Percentiles rank a stretch among this genome's conserved stretches.
phyloP scores from a whole-genome alignment of 805 yeast species.

The Torulaspora delbrueckii region DNA sequence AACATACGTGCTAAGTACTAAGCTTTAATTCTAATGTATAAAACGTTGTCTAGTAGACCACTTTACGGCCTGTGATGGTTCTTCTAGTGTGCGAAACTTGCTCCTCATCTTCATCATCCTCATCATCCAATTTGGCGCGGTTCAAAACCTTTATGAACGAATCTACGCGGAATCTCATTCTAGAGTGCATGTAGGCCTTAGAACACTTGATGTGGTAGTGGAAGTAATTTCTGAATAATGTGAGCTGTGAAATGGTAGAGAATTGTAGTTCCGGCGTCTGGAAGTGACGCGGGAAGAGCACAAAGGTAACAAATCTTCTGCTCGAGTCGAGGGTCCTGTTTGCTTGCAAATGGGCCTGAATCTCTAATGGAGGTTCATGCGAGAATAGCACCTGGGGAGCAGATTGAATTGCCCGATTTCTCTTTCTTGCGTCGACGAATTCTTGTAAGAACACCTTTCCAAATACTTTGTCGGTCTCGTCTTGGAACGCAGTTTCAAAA shows the following conservation, averaged over 20 bases:
- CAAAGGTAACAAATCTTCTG: slow-evolving; percentile 54
- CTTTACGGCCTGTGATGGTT: slow-evolving; percentile 34
- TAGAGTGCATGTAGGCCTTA: slow-evolving; percentile 95
- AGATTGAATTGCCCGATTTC: slow-evolving; percentile 90
- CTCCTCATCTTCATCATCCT: slow-evolving; percentile 48
- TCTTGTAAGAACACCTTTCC: slow-evolving; percentile 89
- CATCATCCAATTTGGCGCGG: slow-evolving; percentile 92
- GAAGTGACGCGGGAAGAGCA: slow-evolving; percentile 83
- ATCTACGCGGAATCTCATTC: slow-evolving; percentile 94
- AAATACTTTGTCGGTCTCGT: slow-evolving; percentile 90
- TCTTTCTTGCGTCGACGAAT: slow-evolving; percentile 90
- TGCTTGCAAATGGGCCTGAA: slow-evolving; percentile 41
- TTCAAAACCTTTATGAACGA: slow-evolving; percentile 92
- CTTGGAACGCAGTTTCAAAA: slow-evolving; percentile 90
- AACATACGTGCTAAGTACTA: slow-evolving; percentile 1
- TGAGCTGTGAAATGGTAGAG: slow-evolving; percentile 70
- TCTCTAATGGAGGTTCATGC: slow-evolving; percentile 92
- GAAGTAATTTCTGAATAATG: slow-evolving; percentile 91
- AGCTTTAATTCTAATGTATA: not conserved
- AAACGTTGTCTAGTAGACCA: slow-evolving; percentile 25
- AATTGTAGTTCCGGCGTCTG: slow-evolving; percentile 47
- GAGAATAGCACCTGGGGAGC: slow-evolving; percentile 97
- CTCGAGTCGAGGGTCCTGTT: slow-evolving; percentile 35
- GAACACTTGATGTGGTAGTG: slow-evolving; percentile 98
- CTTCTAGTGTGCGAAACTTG: slow-evolving; percentile 23